Percentiles rank a stretch among this genome's conserved stretches.
phyloP scores from a whole-genome alignment of 164 flowering plant species.

The Dillenia suffruticosa region DNA sequence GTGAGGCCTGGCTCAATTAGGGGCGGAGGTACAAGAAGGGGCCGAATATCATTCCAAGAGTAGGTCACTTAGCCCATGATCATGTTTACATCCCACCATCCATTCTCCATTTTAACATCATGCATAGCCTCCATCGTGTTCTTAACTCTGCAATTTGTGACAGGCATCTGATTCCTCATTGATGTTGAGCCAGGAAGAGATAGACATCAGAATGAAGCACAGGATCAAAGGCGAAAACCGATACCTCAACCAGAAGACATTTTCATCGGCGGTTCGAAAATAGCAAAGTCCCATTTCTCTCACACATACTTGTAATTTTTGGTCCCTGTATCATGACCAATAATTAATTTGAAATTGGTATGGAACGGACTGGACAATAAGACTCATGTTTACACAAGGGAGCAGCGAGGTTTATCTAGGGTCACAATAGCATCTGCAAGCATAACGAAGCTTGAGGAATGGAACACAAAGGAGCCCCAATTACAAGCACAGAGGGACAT shows the following conservation, averaged over 20 bases:
- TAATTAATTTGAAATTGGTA: neutral
- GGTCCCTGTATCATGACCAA: neutral
- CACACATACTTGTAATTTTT: neutral
- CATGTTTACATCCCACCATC: too few relatives aligned
- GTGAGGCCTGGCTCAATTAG: too few relatives aligned
- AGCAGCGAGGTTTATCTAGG: conserved; percentile 82
- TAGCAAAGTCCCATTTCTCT: conserved; percentile 31
- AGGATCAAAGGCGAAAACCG: conserved; percentile 74
- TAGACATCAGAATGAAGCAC: conserved; percentile 63
- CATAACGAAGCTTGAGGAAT: conserved; percentile 16
- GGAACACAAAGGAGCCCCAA: conserved; percentile 10
- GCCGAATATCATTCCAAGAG: too few relatives aligned
- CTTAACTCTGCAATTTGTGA: neutral
- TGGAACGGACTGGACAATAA: conserved; percentile 61
- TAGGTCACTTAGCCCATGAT: too few relatives aligned
- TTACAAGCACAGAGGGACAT: neutral
- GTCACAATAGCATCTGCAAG: conserved; percentile 55
- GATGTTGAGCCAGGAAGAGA: conserved; percentile 39
- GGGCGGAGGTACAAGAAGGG: neutral
- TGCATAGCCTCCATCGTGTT: too few relatives aligned
- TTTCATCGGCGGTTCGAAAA: conserved; percentile 44
- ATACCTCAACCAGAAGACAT: conserved; percentile 69
- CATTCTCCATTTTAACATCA: too few relatives aligned
- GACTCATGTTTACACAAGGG: conserved; percentile 84
- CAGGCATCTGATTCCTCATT: conserved; percentile 67